Base-by-base conservation (phyloP, 1,139 yeast species). In the Suhomyces chickasaworum region DNA sequence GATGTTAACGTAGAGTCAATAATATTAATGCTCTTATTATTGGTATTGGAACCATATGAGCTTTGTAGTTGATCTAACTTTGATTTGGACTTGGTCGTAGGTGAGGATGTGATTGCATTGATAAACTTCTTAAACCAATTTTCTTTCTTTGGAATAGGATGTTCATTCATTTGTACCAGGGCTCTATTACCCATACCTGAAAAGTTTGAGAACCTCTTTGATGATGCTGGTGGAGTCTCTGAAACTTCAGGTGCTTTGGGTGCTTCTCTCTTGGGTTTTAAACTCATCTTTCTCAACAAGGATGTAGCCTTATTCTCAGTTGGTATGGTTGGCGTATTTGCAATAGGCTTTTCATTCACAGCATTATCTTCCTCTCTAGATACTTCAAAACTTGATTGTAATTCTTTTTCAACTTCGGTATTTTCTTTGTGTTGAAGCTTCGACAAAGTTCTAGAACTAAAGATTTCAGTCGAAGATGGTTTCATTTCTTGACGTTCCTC, bases 211-310 rank as follows among this genome's bases (percentile, higher is more conserved):
- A 65, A 63, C 39, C 69, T 54, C 38, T 64, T 59, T 33, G 25
- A 16, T 17, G 55, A 52, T 10, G 36, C 31, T 15, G 44, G 33
- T 13, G 40, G 42, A 17, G 41, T 25, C 17, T 37, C 22, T 4
- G 7, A n/a, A 3, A 18, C 7, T n/a, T 37, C 57, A 9, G 80
- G 79, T 4, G 73, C 69, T 40, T 55, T 62, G 12, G 82, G 82
- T 2, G 81, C 81, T 30, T 57, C 66, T 53, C 82, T 60, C 53
- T 70, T 71, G 2, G 81, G 79, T 42, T 66, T 69, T 54, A 74
- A 63, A 39, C 73, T 66, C 37, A 66, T 52, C 46, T 64, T 59
- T 47, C 69, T 63, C 50, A 68, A 57, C 4, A 69, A 52, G 4
- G 66, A 46, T 15, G 22, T 20, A 7, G 48, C 12, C 9, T 37